phyloP scores from a whole-genome alignment of 306 rosid species.

The Benincasa hispida region DNA sequence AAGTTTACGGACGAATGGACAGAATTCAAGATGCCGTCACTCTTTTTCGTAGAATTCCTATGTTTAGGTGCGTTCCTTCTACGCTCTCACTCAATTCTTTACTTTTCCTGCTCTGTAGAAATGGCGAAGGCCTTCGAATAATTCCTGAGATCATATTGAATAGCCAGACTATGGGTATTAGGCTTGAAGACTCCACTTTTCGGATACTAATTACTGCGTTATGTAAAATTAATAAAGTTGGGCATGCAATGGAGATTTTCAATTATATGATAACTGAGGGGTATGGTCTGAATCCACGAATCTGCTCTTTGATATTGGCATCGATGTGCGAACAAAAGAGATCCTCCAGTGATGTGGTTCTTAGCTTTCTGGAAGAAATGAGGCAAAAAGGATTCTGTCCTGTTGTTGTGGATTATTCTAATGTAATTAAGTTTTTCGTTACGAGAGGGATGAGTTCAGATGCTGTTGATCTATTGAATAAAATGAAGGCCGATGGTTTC shows the following conservation, averaged over 20 bases:
- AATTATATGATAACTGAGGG: conserved; percentile 47
- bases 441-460: conserved; percentile 37
- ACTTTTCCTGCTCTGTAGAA: conserved; percentile 47
- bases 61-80: conserved; percentile 67
- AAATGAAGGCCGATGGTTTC: conserved; percentile 45
- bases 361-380: conserved; percentile 42
- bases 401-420: conserved; percentile 38
- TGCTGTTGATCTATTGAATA: conserved; percentile 38
- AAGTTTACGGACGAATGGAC: conserved; percentile 21
- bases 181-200: conserved; percentile 59
- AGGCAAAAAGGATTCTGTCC: conserved; percentile 51
- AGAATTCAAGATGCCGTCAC: conserved; percentile 43
- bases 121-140: conserved; percentile 29
- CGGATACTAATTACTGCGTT: conserved; percentile 39
- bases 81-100: conserved; percentile 43
- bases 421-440: conserved; percentile 41
- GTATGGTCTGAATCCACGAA: conserved; percentile 34
- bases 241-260: conserved; percentile 49
- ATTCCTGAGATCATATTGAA: conserved; percentile 52
- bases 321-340: conserved; percentile 33
- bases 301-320: conserved; percentile 49
- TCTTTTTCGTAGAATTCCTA: conserved; percentile 45
- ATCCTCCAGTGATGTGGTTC: conserved; percentile 24
- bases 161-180: conserved; percentile 43
- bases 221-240: conserved; percentile 42